A percentile compares a stretch with the other conserved stretches of the same genome.
phyloP scores from a whole-genome alignment of 179 eudicot genomes.

The Drosera spatulata region DNA sequence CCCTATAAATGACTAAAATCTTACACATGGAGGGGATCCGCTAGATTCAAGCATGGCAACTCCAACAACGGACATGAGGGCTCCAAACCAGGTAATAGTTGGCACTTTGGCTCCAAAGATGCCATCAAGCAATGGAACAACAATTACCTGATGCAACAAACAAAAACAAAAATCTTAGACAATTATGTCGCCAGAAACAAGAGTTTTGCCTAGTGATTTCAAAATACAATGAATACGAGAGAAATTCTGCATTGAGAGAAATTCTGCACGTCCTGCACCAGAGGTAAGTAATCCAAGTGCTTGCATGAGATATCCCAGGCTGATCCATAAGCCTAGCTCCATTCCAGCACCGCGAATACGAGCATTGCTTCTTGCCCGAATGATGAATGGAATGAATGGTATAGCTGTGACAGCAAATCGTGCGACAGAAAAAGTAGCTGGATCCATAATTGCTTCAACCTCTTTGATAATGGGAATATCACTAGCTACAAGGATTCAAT shows the following conservation, averaged over 20 bases:
- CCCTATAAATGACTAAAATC: not conserved
- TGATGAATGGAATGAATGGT: slow-evolving; percentile 59
- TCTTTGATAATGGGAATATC: slow-evolving; percentile 64
- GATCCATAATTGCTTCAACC: slow-evolving; percentile 50
- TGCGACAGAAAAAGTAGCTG: slow-evolving; percentile 46
- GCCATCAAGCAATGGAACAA: slow-evolving; percentile 53
- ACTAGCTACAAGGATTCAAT: slow-evolving; percentile 32
- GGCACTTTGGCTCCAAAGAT: slow-evolving; percentile 35
- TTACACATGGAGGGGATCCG: slow-evolving; percentile 55
- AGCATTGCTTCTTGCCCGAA: slow-evolving; percentile 31
- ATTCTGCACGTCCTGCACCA: slow-evolving; percentile 47
- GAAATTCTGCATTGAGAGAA: slow-evolving; percentile 30
- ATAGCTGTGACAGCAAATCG: slow-evolving; percentile 44
- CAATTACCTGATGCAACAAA: slow-evolving; percentile 34
- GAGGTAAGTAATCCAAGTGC: slow-evolving; percentile 72
- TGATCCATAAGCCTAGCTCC: slow-evolving; percentile 67
- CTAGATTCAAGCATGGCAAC: slow-evolving; percentile 51
- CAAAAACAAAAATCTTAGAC: not conserved
- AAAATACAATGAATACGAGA: slow-evolving; percentile 8
- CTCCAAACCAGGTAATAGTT: slow-evolving; percentile 47
- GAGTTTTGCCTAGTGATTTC: not conserved
- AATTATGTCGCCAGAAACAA: not conserved
- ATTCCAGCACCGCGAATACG: slow-evolving; percentile 43
- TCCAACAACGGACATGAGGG: slow-evolving; percentile 36
- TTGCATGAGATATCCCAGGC: slow-evolving; percentile 60